Evolutionary conservation across 106 monocot species (phyloP).

Genomic region (Xerophyta viscosa): DNA sequence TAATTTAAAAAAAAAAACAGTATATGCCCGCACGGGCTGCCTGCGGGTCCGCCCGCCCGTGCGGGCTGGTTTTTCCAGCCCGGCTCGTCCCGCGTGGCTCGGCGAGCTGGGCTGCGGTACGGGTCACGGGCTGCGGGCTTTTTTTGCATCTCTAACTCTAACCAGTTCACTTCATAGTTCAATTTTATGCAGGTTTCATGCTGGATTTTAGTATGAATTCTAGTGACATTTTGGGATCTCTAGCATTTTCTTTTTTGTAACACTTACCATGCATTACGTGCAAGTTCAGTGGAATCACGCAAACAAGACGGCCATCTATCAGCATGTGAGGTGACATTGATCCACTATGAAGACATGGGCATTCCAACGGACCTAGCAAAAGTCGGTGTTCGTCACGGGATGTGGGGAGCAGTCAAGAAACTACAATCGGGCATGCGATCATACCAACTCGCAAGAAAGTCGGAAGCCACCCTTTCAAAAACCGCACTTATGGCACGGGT

Average conservation of each 20-base stretch:
- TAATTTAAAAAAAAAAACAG: too few relatives aligned
- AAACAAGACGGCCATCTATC: constrained; percentile 64
- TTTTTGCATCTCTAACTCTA: too few relatives aligned
- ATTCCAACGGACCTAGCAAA: constrained; percentile 91
- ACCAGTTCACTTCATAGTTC: too few relatives aligned
- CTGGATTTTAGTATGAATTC: too few relatives aligned
- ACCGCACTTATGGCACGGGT: constrained; percentile 52
- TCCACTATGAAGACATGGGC: constrained; percentile 98
- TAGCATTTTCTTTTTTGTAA: neutral
- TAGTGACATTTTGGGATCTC: neutral
- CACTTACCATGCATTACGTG: neutral
- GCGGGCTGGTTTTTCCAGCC: too few relatives aligned
- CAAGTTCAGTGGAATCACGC: constrained; percentile 61
- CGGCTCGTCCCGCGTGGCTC: too few relatives aligned
- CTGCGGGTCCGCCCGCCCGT: too few relatives aligned
- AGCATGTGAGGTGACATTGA: constrained; percentile 76
- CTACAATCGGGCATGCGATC: constrained; percentile 79
- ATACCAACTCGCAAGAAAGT: constrained; percentile 51
- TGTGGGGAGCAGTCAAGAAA: constrained; percentile 97
- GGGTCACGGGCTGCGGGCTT: too few relatives aligned
- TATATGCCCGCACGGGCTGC: too few relatives aligned
- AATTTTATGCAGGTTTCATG: too few relatives aligned
- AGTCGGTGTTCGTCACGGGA: constrained; percentile 83
- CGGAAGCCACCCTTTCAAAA: constrained; percentile 37
- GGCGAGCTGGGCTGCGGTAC: too few relatives aligned